Base-by-base conservation (phyloP, 768 basidiomycete species). In the Jaapia argillacea region DNA sequence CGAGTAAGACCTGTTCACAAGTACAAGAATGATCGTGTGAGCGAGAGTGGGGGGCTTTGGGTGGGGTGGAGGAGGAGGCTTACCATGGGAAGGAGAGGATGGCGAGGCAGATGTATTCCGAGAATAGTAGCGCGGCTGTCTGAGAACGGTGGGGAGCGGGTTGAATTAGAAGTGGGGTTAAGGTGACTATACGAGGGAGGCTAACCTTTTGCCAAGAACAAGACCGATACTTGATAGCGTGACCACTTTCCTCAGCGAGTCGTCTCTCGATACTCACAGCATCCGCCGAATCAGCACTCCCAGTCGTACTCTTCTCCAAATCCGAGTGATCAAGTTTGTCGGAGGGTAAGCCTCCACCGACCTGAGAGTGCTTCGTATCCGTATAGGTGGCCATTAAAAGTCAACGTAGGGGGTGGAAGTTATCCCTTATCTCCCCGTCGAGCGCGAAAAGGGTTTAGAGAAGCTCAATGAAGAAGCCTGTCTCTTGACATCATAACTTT, bases 201-300 rank as follows among this genome's bases (percentile, higher is more conserved):
- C 53, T 26, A n/a, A 69, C 69, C 60, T 70, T 72, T 44, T 72
- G 68, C 70, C 70, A 72, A 13, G 66, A 67, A 48, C 68, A 70
- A 16, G 68, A 65, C 45, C 68, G 52, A 41, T 58, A 67, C 46
- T 65, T 60, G 43, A 67, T 64, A 4, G 51, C 57, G 48, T 67
- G 51, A 6, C 52, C 54, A 16, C 43, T 54, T 46, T 65, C 63
- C 27, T 49, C 40, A 21, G 14, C 26, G 3, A 45, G 33, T 28
- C 46, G 47, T 5, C 24, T 5, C 4, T 14, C 48, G 35, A 48
- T 23, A 20, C 18, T 22, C 0, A 33, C 28, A 33, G 28, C 10
- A 10, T 16, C 28, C 16, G 10, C 28, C 28, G 10, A 33, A 33
- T 33, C 28, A 33, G 28, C 16, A 10, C 28, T 16, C 10, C 16